Base-by-base conservation (phyloP, 2,329 filamentous ascomycete genomes). In the Ceratocystis smalleyi region DNA sequence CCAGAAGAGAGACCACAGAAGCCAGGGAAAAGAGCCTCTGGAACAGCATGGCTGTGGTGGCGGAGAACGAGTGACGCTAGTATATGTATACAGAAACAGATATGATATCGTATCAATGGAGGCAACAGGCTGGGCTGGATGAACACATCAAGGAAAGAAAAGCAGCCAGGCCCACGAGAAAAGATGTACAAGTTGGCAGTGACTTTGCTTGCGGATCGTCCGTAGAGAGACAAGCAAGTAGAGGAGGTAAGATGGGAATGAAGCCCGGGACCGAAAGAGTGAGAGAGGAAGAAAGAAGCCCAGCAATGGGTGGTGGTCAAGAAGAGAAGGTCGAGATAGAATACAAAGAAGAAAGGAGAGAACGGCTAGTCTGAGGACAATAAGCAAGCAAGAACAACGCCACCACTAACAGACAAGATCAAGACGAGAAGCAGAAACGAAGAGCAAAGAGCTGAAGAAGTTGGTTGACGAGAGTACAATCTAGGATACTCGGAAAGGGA, bases 21-120 rank as follows among this genome's bases (percentile, higher is more conserved):
- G 60, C 57, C 17, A 62, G 7, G 15, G 49, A 59, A 32, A 51
- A 60, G 49, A 62, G 57, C 40, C 40, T 66, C 7, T 40, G 24
- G 3, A 47, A 32, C 8, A 45, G 24, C 35, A 45, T 43, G 30
- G 5, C 8, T 24, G n/a, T 47, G 45, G 2, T 3, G 5, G 5
- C 3, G n/a, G 6, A 47, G n/a, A 15, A 45, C 12, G 59, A 47
- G 22, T 47, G 43, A 15, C 12, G 4, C 5, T 54, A 6, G 12
- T 30, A 55, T n/a, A 43, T 22, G n/a, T 22, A 12, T 24, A 49
- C 19, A 49, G 3, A 19, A 19, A 22, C 45, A 10, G 45, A n/a
- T 19, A 22, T 10, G 24, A 51, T 24, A 27, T 51, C 4, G 22
- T 27, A 51, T 10, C 47, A 51, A 51, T 51, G 17, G 10, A 51